A percentile compares a stretch with the other conserved stretches of the same genome.
phyloP scores from a whole-genome alignment of 345 rosid genomes.

The Trapa bicornis region DNA sequence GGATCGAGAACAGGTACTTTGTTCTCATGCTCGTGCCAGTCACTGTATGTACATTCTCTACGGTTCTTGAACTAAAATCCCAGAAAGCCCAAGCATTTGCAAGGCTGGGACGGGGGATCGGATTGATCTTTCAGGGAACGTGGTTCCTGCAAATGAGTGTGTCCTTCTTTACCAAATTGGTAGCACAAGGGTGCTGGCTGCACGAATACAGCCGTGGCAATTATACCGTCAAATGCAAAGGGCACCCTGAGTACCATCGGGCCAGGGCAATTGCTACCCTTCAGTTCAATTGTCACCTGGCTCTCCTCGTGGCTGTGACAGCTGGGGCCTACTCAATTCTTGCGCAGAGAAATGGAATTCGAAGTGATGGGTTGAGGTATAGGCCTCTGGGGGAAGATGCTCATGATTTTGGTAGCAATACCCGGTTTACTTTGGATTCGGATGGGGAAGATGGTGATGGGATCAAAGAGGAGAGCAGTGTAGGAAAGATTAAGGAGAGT shows the following conservation, averaged over 20 bases:
- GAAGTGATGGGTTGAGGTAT: slow-evolving; percentile 28
- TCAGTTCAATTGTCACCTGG: slow-evolving; percentile 84
- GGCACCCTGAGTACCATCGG: slow-evolving; percentile 67
- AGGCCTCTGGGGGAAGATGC: slow-evolving; percentile 59
- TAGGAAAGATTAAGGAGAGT: slow-evolving; percentile 10
- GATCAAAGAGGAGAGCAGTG: slow-evolving; percentile 29
- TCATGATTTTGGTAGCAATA: slow-evolving; percentile 30
- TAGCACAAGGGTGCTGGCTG: slow-evolving; percentile 56
- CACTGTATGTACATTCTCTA: slow-evolving; percentile 44
- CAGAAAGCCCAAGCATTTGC: slow-evolving; percentile 17
- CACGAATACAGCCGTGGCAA: slow-evolving; percentile 65
- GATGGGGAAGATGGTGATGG: slow-evolving; percentile 44
- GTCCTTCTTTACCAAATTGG: slow-evolving; percentile 53
- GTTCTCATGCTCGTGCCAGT: slow-evolving; percentile 85
- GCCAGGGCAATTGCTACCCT: slow-evolving; percentile 82
- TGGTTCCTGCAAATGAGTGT: slow-evolving; percentile 91
- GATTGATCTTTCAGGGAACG: slow-evolving; percentile 63
- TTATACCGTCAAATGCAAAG: slow-evolving; percentile 63
- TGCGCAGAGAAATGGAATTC: slow-evolving; percentile 31
- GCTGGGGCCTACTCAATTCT: slow-evolving; percentile 34
- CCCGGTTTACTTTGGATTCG: slow-evolving; percentile 58
- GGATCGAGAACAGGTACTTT: slow-evolving; percentile 61
- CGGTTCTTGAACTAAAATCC: slow-evolving; percentile 34
- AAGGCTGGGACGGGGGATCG: slow-evolving; percentile 51
- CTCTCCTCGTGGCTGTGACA: slow-evolving; percentile 46